Evolutionary conservation across 1,139 yeast genomes (phyloP).

Genomic region (Saccharomyces uvarum): DNA sequence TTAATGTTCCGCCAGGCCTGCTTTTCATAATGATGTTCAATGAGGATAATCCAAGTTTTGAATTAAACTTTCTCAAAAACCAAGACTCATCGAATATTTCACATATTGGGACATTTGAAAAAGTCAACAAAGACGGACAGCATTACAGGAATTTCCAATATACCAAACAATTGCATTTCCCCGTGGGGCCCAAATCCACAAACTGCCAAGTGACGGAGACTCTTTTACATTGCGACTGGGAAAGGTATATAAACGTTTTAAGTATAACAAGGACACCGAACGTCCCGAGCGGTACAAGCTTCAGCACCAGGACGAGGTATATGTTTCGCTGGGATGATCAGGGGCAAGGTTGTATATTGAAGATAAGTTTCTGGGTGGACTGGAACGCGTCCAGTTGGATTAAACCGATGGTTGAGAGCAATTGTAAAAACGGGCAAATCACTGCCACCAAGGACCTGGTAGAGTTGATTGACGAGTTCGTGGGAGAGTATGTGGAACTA

Average conservation of each 20-base stretch:
- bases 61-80: conserved; percentile 44
- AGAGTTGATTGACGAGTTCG: conserved; percentile 13
- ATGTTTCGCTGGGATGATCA: conserved; percentile 60
- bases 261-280: conserved; percentile 79
- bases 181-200: conserved; percentile 94
- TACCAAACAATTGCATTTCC: conserved; percentile 68
- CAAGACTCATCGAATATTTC: conserved; percentile 67
- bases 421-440: conserved; percentile 79
- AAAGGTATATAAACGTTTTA: conserved; percentile 47
- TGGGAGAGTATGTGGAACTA: conserved; percentile 9
- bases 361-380: conserved; percentile 61
- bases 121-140: conserved; percentile 35
- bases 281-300: conserved; percentile 84
- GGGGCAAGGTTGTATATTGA: conserved; percentile 51
- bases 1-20: conserved; percentile 75
- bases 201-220: conserved; percentile 70
- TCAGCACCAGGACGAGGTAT: conserved; percentile 64
- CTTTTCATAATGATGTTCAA: conserved; percentile 69
- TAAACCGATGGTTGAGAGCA: conserved; percentile 83
- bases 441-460: conserved; percentile 40
- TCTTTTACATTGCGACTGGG: conserved; percentile 48
- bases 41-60: conserved; percentile 47
- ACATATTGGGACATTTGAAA: conserved; percentile 41
- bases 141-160: conserved; percentile 58
- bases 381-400: conserved; percentile 95